Percentiles rank a stretch among this genome's conserved stretches.
Evolutionary conservation across 2,329 filamentous ascomycete genomes (phyloP).

Genomic region (Aspergillus flavus): DNA sequence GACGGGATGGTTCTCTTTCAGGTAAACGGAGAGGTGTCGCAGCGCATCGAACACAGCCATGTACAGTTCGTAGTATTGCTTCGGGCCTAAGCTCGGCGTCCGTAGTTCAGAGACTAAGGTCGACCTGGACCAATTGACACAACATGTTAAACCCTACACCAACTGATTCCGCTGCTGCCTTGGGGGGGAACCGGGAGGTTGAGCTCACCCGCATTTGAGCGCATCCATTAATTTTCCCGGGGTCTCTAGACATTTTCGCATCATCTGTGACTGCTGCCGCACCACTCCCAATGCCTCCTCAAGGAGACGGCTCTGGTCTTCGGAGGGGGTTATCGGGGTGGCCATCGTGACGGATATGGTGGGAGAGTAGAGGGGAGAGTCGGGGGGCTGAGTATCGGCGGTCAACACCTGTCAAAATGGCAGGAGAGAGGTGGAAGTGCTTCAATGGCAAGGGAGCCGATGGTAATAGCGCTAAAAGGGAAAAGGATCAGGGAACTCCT

Average conservation of each 20-base stretch:
- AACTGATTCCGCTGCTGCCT: conserved; percentile 29
- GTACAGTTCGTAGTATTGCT: conserved; percentile 99
- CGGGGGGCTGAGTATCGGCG: conserved; percentile 24
- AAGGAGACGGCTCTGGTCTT: conserved; percentile 87
- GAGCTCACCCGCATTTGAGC: conserved; percentile 92
- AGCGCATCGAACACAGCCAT: conserved; percentile 99
- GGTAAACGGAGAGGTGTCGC: conserved; percentile 92
- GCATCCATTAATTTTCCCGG: conserved; percentile 99
- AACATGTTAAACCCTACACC: conserved; percentile 6
- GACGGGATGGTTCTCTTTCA: conserved; percentile 94
- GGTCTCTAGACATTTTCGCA: conserved; percentile 97
- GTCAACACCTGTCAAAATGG: conserved; percentile 29
- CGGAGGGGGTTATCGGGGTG: conserved; percentile 62
- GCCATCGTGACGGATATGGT: conserved; percentile 46
- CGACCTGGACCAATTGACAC: conserved; percentile 63
- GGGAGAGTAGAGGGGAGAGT: conserved; percentile 22
- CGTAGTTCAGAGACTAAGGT: conserved; percentile 98
- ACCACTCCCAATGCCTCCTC: conserved; percentile 97
- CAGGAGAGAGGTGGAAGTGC: conserved; percentile 10
- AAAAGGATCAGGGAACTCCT: conserved; percentile 22
- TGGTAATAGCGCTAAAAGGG: conserved; percentile 2
- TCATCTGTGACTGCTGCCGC: conserved; percentile 92
- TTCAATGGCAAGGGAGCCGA: conserved; percentile 17
- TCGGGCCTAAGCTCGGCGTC: conserved; percentile 94
- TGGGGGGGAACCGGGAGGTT: conserved; percentile 15